A percentile compares a stretch with the other conserved stretches of the same genome.
Conservation (phyloP, 2,329 filamentous ascomycete genomes). For the Pseudocercospora vitis region DNA sequence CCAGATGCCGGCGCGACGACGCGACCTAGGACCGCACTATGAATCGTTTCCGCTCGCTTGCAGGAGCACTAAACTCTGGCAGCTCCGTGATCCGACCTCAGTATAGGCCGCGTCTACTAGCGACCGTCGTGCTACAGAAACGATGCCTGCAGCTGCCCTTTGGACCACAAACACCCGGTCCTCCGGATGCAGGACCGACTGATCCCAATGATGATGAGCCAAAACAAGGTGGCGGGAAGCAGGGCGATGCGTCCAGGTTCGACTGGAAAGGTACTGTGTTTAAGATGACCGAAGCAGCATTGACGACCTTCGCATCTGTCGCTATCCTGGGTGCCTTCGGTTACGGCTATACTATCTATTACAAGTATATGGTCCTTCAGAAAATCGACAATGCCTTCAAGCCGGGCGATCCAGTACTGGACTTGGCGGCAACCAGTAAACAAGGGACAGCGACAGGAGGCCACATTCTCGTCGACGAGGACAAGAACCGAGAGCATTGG, state of each 20-base stretch:
- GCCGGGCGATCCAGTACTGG: constrained; percentile 75
- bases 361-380: constrained; percentile 85
- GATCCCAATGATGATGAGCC: constrained; percentile 22
- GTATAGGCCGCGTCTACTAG: not conserved
- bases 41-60: constrained; percentile 16
- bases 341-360: constrained; percentile 59
- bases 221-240: constrained; percentile 9
- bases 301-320: constrained; percentile 53
- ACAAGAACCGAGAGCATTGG: constrained; percentile 69
- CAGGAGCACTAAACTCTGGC: constrained; percentile 14
- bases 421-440: constrained; percentile 55
- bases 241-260: constrained; percentile 21
- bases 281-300: constrained; percentile 55
- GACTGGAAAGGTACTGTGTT: constrained; percentile 42
- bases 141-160: constrained; percentile 17
- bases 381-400: constrained; percentile 93
- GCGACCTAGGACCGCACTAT: constrained; percentile 5
- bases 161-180: constrained; percentile 24
- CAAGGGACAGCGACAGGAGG: constrained; percentile 28
- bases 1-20: not conserved
- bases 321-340: constrained; percentile 58
- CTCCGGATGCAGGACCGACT: constrained; percentile 22
- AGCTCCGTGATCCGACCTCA: constrained; percentile 13
- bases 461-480: constrained; percentile 36
- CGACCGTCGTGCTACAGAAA: constrained; percentile 8